These are phyloP conservation scores for Cercospora citrullina DNA, from an alignment of 2,329 filamentous ascomycete genomes.

Conservation along the genomic window DNA sequence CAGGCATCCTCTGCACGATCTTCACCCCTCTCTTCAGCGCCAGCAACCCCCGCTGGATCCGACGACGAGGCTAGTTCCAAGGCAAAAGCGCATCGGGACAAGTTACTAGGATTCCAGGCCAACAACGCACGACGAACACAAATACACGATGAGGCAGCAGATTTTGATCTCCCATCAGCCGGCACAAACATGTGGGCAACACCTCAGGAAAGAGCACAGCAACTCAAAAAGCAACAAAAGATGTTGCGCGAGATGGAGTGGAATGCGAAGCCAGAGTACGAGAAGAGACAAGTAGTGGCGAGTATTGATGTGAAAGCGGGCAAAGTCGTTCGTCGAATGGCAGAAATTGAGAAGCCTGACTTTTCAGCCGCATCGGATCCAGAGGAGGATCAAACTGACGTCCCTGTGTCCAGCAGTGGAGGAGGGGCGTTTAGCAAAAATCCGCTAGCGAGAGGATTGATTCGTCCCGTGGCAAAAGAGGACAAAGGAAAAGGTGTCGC, in stretches of 20 bases:
- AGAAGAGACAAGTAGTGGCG: slow-evolving; percentile 80
- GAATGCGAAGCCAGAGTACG: slow-evolving; percentile 80
- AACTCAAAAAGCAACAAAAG: slow-evolving; percentile 83
- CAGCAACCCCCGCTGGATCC: slow-evolving; percentile 33
- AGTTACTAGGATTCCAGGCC: slow-evolving; percentile 76
- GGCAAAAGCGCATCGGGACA: slow-evolving; percentile 77
- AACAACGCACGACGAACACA: slow-evolving; percentile 82
- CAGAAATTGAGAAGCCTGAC: slow-evolving; percentile 58
- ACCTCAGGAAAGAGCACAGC: slow-evolving; percentile 76
- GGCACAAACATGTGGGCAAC: slow-evolving; percentile 78
- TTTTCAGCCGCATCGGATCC: slow-evolving; percentile 45
- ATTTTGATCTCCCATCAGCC: slow-evolving; percentile 63
- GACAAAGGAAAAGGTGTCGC: slow-evolving; percentile 53
- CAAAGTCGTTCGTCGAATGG: slow-evolving; percentile 73
- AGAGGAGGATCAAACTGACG: slow-evolving; percentile 42
- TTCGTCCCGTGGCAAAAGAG: slow-evolving; percentile 60
- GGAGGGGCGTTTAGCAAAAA: slow-evolving; percentile 67
- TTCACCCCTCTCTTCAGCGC: slow-evolving; percentile 39
- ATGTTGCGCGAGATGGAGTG: slow-evolving; percentile 82
- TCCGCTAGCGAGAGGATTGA: slow-evolving; percentile 64
- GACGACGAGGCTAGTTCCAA: slow-evolving; percentile 61
- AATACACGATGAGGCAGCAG: slow-evolving; percentile 81
- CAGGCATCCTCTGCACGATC: slow-evolving; percentile 38
- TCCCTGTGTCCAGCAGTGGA: slow-evolving; percentile 36
- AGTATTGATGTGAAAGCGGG: slow-evolving; percentile 79